phyloP scores from a whole-genome alignment of 352 stramenopile species.

The Phytophthora fragariaefolia region DNA sequence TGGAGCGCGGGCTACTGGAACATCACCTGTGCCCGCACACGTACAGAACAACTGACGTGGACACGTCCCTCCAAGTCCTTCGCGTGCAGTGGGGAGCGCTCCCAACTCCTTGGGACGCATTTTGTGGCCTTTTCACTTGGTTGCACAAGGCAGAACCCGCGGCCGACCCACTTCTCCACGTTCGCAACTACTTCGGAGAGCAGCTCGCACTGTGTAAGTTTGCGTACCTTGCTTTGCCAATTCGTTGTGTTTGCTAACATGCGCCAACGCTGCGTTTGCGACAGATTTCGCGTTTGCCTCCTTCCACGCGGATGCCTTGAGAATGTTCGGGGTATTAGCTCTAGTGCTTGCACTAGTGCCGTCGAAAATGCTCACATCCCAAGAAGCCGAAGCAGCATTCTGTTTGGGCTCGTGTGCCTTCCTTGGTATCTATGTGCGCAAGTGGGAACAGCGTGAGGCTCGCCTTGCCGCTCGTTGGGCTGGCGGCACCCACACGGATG shows the following conservation, averaged over 20 bases:
- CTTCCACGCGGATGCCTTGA: constrained; percentile 57
- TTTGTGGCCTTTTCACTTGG: constrained; percentile 17
- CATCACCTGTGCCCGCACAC: constrained; percentile 72
- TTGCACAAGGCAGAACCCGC: constrained; percentile 15
- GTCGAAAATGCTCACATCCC: constrained; percentile 5
- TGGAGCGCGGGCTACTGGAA: constrained; percentile 50
- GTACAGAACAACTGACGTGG: constrained; percentile 61
- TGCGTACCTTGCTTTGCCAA: not conserved
- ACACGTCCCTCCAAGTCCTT: constrained; percentile 73
- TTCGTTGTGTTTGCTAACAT: constrained; percentile 9
- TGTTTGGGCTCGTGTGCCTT: constrained; percentile 58
- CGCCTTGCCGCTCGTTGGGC: constrained; percentile 58
- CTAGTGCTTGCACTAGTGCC: constrained; percentile 44
- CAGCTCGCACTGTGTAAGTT: constrained; percentile 78
- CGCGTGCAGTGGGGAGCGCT: constrained; percentile 57
- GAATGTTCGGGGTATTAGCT: constrained; percentile 40
- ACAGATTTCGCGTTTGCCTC: constrained; percentile 73
- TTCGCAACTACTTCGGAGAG: constrained; percentile 87
- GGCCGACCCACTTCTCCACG: constrained; percentile 54
- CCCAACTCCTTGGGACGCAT: constrained; percentile 34
- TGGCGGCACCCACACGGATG: constrained; percentile 37
- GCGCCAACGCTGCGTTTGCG: not conserved
- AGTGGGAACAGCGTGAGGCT: constrained; percentile 62
- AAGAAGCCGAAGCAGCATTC: constrained; percentile 41
- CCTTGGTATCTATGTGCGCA: constrained; percentile 58